Evolutionary conservation across 2,329 filamentous ascomycete genomes (phyloP).

Genomic region (Pseudogymnoascus sp.): DNA sequence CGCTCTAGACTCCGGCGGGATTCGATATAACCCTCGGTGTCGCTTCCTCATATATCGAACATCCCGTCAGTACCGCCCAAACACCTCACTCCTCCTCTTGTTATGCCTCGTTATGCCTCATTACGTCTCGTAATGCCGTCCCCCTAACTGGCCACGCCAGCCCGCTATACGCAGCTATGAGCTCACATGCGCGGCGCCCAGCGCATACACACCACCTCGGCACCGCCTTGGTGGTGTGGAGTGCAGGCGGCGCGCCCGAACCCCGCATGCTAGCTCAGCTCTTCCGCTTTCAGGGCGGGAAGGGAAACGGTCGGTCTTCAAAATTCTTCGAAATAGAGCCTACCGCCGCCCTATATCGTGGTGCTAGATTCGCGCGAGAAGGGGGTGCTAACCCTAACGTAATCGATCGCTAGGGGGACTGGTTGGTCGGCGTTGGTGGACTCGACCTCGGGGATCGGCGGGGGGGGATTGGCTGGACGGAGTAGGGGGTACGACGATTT

Average conservation of each 20-base stretch:
- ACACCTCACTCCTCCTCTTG: neutral
- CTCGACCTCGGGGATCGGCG: neutral
- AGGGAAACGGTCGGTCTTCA: neutral
- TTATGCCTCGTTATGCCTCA: neutral
- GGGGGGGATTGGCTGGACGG: neutral
- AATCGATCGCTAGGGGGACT: neutral
- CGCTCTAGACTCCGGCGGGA: neutral
- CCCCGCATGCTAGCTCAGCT: neutral
- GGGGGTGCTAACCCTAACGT: neutral
- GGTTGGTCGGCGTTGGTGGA: neutral
- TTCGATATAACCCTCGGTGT: neutral
- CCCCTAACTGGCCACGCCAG: neutral
- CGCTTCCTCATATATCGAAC: neutral
- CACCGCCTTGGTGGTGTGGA: neutral
- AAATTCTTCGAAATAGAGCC: slow-evolving; percentile 5
- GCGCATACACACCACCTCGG: neutral
- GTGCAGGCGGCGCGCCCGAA: neutral
- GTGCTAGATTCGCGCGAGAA: neutral
- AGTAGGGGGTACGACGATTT: neutral
- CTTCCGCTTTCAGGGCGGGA: neutral
- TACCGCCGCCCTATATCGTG: neutral
- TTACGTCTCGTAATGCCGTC: neutral
- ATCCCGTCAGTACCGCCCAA: neutral
- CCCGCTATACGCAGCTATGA: neutral
- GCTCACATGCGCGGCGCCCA: neutral